Conservation (phyloP, 139 green algal species). For the Closterium sp. region DNA sequence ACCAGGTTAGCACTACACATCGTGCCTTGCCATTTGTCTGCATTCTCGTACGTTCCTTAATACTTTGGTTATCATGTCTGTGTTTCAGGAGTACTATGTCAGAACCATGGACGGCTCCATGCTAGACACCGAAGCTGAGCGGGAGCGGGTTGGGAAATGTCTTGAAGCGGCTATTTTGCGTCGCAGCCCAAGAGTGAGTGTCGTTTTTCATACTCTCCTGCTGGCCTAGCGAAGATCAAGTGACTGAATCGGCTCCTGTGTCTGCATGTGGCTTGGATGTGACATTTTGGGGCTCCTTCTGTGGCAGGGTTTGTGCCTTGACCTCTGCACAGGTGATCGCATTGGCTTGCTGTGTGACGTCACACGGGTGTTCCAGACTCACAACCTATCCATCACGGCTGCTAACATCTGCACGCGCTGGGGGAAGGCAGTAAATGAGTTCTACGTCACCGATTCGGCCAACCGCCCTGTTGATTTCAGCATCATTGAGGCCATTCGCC, state of each 20-base stretch:
- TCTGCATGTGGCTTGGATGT: background rate
- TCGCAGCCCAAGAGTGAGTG: constrained; percentile 15
- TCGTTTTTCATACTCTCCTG: background rate
- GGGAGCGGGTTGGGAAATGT: constrained; percentile 33
- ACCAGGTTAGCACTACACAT: constrained; percentile 35
- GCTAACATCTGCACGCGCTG: constrained; percentile 29
- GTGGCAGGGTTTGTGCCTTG: constrained; percentile 36
- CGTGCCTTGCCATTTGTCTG: background rate
- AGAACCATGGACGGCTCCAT: constrained; percentile 35
- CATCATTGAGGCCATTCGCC: constrained; percentile 32
- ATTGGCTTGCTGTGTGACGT: constrained; percentile 41
- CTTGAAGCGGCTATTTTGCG: constrained; percentile 40
- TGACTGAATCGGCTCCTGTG: background rate
- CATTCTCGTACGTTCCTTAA: background rate
- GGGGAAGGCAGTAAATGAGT: constrained; percentile 36
- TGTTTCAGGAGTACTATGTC: constrained; percentile 38
- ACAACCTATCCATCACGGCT: constrained; percentile 24
- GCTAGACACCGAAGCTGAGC: constrained; percentile 34
- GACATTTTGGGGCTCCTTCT: background rate
- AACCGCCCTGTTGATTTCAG: constrained; percentile 19
- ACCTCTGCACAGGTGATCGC: constrained; percentile 29
- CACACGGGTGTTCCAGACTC: constrained; percentile 25
- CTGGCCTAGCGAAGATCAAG: background rate
- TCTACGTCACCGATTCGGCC: constrained; percentile 28
- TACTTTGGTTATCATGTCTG: background rate